Base-by-base conservation (phyloP, 2,329 filamentous ascomycete species). In the Colletotrichum incanum region DNA sequence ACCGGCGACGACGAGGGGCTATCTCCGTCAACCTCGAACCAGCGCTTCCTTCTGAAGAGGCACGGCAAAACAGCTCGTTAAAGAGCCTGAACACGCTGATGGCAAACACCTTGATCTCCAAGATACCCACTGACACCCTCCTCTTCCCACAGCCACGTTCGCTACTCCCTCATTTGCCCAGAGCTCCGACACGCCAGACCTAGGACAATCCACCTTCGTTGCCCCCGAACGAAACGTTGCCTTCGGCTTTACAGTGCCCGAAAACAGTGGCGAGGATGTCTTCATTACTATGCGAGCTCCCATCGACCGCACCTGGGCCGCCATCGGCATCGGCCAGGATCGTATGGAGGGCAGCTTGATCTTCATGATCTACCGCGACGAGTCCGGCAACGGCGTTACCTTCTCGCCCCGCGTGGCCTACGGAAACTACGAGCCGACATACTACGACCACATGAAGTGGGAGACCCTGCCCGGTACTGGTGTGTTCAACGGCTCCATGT, bases 271-370 rank as follows among this genome's bases (percentile, higher is more conserved):
- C 67, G 81, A 83, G 55, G 84, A 89, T 75, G 77, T 90, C 49
- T 90, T 85, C 80, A 88, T 91, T 78, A 85, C 85, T n/a, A 75
- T 91, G 20, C 84, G 86, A 70, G 85, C 86, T 49, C 82, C 85
- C 39, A 80, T 78, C 47, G 77, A 78, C 12, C 80, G 83, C 47
- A 84, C 86, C 45, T 91, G 88, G 88, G 84, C 84, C 52, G 87
- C 86, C 69, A 78, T 91, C 52, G 89, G 89, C 45, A 83, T 90
- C 47, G 89, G 89, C 56, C 84, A 82, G 67, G 75, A 84, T 58
- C 83, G 85, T 75, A 90, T 90, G 85, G 79, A 82, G 3, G 84
- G 86, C 61, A 82, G 88, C 9, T 81, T 91, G 31, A 86, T 89
- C 69, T 83, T 90, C 55, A 84, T 91, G 76, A 80, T 86, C n/a